A percentile compares a stretch with the other conserved stretches of the same genome.
Conservation (phyloP, 2,329 filamentous ascomycete species). For the Colletotrichum plurivorum region DNA sequence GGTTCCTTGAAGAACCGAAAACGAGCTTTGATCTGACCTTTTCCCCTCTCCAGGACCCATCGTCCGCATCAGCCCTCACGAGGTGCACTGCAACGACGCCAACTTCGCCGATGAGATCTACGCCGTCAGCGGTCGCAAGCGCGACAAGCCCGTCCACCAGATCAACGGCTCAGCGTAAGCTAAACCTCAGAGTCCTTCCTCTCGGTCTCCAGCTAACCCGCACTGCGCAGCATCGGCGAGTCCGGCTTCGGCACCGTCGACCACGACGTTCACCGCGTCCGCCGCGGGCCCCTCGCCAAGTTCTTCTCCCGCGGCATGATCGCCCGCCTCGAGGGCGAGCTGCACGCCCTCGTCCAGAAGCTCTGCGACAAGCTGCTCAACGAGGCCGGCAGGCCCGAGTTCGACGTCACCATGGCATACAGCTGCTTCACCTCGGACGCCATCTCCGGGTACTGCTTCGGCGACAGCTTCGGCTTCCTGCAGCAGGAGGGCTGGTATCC, state of each 20-base stretch:
- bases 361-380: constrained; percentile 50
- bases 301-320: constrained; percentile 51
- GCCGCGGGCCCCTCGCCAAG: constrained; percentile 45
- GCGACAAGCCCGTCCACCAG: constrained; percentile 40
- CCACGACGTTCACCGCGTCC: constrained; percentile 48
- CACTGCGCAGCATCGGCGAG: constrained; percentile 39
- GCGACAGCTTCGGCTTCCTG: constrained; percentile 52
- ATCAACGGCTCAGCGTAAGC: constrained; percentile 40
- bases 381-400: constrained; percentile 42
- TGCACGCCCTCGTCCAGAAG: constrained; percentile 45
- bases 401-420: constrained; percentile 54
- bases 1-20: not conserved
- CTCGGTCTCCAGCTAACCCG: not conserved
- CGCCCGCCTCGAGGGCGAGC: constrained; percentile 48
- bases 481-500: constrained; percentile 52
- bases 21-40: not conserved
- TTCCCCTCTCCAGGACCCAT: constrained; percentile 48
- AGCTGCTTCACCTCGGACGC: constrained; percentile 57
- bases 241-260: constrained; percentile 44
- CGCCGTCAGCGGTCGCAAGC: constrained; percentile 43
- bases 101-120: constrained; percentile 57
- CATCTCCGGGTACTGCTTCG: constrained; percentile 55
- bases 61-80: constrained; percentile 56
- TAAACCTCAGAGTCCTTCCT: not conserved
- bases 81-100: constrained; percentile 54